Base-by-base conservation (phyloP, 345 rosid genomes). In the Eucalyptus leucophloia region DNA sequence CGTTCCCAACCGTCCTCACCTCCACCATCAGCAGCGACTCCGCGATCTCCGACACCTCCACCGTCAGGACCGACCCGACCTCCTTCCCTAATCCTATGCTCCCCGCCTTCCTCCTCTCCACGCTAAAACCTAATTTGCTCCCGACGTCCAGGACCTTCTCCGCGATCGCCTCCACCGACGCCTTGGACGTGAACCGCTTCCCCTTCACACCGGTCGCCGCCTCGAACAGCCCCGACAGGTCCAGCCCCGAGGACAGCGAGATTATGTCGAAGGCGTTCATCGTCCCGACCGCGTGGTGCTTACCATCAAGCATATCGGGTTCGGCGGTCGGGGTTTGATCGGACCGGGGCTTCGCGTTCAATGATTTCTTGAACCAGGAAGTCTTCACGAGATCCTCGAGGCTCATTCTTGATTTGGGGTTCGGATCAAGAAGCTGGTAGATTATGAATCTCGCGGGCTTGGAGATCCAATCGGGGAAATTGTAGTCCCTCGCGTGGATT, bases 251-350 rank as follows among this genome's bases (percentile, higher is more conserved):
- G 5, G 98, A 96, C 67, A 96, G 49, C 4, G 96, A 95, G 54
- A 98, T 97, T 90, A 98, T 92, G 86, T 98, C 98, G 86, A 97
- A 98, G 4, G 99, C 99, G 16, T 94, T 97, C 77, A 95, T 81
- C 65, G 77, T 86, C 42, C 77, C 40, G 34, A 62, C 49, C 34
- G n/a, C 56, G 5, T 90, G 90, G 23, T 65, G 28, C 82, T 91
- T 89, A 17, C 42, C n/a, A 12, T 87, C 92, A 4, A 28, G 28
- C 49, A 82, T 91, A 4, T 91, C 86, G 49, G 88, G 50, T 9
- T 91, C 81, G 40, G 83, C 88, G 60, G 81, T 92, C 28, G 50
- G 88, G 56, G 94, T 34, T 12, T 83, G 87, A 86, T 90, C 12
- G 37, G 85, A n/a, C 54, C 88, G 50, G 90, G 89, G 4, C 83